phyloP scores from a whole-genome alignment of 2,329 filamentous ascomycete genomes.

The Falciphora oryzae region DNA sequence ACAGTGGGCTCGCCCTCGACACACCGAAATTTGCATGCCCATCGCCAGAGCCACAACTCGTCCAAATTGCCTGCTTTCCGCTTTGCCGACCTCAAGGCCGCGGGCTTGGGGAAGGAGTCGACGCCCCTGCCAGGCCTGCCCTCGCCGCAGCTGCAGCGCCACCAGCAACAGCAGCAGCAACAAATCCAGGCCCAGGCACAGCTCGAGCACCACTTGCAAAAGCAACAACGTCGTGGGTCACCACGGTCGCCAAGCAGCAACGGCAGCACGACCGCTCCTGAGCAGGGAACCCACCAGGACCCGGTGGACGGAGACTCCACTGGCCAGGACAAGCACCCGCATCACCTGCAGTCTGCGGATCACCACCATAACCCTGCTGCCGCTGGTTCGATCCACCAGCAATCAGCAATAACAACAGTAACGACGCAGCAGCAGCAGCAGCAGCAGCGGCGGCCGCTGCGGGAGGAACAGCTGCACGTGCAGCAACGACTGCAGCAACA shows the following conservation, averaged over 20 bases:
- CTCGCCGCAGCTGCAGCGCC: constrained; percentile 25
- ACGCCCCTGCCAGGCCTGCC: constrained; percentile 19
- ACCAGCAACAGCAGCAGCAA: constrained; percentile 1
- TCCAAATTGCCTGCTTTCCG: constrained; percentile 52
- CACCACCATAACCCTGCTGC: constrained; percentile 3
- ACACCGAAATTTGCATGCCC: constrained; percentile 31
- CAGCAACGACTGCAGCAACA: background rate
- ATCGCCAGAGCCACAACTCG: constrained; percentile 48
- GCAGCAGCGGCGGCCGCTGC: constrained; percentile 8
- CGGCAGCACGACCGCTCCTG: constrained; percentile 12
- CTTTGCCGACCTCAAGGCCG: constrained; percentile 39
- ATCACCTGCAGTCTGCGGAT: constrained; percentile 7
- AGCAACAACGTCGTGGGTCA: constrained; percentile 22
- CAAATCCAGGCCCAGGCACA: background rate
- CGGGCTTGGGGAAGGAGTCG: constrained; percentile 21
- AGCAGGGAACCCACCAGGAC: constrained; percentile 19
- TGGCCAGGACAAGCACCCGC: background rate
- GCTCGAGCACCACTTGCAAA: background rate
- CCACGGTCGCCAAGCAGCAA: constrained; percentile 30
- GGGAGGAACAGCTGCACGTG: background rate
- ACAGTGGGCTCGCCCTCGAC: background rate
- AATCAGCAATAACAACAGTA: constrained; percentile 4
- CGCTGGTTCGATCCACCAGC: background rate
- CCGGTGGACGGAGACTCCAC: constrained; percentile 8
- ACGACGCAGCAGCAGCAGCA: background rate